Evolutionary conservation across 2,329 filamentous ascomycete species (phyloP), one percentile per base, ranked within the genome.

Genomic region (Rutstroemia sp.): DNA sequence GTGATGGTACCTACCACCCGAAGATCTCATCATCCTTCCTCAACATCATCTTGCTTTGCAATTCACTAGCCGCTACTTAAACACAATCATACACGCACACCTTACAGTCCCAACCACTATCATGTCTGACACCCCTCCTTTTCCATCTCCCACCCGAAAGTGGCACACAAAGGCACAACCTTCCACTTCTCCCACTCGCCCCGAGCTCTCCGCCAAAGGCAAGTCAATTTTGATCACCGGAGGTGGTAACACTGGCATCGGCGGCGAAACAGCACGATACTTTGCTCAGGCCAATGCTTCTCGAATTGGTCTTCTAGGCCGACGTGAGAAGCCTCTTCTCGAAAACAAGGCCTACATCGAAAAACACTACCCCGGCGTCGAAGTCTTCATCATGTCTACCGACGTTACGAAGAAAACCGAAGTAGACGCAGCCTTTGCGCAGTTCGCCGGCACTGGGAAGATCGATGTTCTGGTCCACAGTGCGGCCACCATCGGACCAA

Each of bases 211-310:
- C 21, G 70, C 68, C 51, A 67, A 65, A 50, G 70, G 69, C 51
- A 76, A 74, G 58, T 70, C 64, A 7, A 61, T 76, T 10, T 4
- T 76, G 4, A 60, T 76, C 14, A 78, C 76, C 3, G 76, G 75
- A 19, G 75, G 72, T 0, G 74, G 75, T 3, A 72, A 64, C 10
- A 34, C 30, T 9, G 76, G 75, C 6, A 78, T 79, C 39, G 75
- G 76, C 37, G 68, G 68, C 44, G 72, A 69, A 48, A 77, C 71
- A 5, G 73, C 74, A 5, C 64, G 51, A 23, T 65, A 62, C 59
- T 79, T 78, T 52, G 75, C 75, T 10, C 47, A 65, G 60, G 74
- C 76, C 55, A 74, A 75, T 7, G 75, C 75, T 1, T 64, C 70
- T 45, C 66, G 67, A 0, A 74, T 80, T 48, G 70, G 69, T 8